Evolutionary conservation across 23 red algal species (phyloP).

Genomic region (Cyanidioschyzon merolae): DNA sequence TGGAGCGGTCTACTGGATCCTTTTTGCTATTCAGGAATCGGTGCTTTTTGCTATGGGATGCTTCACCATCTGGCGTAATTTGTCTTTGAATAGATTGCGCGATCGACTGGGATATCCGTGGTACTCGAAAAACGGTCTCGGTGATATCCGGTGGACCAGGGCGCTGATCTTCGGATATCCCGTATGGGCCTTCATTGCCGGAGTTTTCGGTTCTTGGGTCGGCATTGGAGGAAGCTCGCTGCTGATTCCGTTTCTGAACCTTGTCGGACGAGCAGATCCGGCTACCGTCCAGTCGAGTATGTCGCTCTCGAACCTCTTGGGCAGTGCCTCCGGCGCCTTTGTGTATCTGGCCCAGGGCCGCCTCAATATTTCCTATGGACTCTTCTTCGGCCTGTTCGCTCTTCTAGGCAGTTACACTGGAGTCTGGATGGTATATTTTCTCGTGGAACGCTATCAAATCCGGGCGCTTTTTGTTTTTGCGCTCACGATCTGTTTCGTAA

Average conservation of each 20-base stretch:
- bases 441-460: conserved; percentile 13
- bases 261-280: background rate
- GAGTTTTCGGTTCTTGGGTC: background rate
- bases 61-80: background rate
- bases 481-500: background rate
- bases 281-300: conserved; percentile 10
- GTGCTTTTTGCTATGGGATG: background rate
- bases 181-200: background rate
- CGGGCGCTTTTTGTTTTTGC: conserved; percentile 3
- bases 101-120: background rate
- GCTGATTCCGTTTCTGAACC: conserved; percentile 15
- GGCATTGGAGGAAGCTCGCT: conserved; percentile 1
- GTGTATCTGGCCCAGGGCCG: conserved; percentile 10
- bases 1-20: conserved; percentile 5
- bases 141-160: background rate
- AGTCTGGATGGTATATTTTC: conserved; percentile 7
- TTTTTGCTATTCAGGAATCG: background rate
- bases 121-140: background rate
- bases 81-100: background rate
- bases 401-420: conserved; percentile 16
- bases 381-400: conserved; percentile 14
- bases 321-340: conserved; percentile 10
- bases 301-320: background rate
- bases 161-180: background rate
- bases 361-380: background rate